These are phyloP conservation scores for Melampsora americana DNA, from an alignment of 1,284 basidiomycete species.

Conservation along the genomic window DNA sequence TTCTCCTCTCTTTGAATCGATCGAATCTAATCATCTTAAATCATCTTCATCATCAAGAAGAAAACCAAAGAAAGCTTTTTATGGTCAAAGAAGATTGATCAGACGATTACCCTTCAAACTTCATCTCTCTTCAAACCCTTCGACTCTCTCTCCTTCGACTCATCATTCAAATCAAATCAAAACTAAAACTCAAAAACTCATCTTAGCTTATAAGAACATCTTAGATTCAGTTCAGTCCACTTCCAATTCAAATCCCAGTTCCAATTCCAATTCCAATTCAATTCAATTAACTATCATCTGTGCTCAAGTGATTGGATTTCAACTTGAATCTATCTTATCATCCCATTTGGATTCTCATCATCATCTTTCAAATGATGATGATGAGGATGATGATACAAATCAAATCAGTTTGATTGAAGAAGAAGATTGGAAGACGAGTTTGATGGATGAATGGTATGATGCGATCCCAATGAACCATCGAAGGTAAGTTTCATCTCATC, in stretches of 20 bases:
- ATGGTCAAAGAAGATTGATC: too few relatives aligned
- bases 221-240: constrained; percentile 8
- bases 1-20: constrained; percentile 13
- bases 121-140: neutral
- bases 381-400: neutral
- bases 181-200: constrained; percentile 15
- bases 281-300: constrained; percentile 9
- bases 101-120: neutral
- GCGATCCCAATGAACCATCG: constrained; percentile 19
- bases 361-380: neutral
- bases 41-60: neutral
- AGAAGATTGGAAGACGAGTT: constrained; percentile 27
- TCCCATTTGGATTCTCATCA: neutral
- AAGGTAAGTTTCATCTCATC: constrained; percentile 3
- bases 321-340: constrained; percentile 1
- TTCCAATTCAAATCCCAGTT: neutral
- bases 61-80: too few relatives aligned
- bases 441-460: constrained; percentile 41
- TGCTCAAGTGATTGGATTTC: constrained; percentile 12
- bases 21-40: neutral
- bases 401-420: constrained; percentile 6
- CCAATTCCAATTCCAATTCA: neutral
- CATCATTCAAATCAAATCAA: constrained; percentile 8
- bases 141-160: neutral
- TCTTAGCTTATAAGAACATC: constrained; percentile 28